phyloP scores from a whole-genome alignment of 2,329 filamentous ascomycete species.

The Acrocalymma vagum region DNA sequence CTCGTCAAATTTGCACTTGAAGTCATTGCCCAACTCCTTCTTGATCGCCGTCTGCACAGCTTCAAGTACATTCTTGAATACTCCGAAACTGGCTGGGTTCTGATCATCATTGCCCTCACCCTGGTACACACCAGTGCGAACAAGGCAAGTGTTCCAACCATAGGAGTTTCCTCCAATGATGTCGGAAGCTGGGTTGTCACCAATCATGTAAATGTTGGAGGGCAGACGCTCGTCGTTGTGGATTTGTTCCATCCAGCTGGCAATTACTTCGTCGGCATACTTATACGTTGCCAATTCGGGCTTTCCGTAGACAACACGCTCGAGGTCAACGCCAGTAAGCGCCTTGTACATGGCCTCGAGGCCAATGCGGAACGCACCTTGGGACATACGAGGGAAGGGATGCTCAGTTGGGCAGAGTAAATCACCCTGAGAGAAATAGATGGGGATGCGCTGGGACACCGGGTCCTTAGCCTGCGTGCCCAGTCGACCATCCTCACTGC shows the following conservation, averaged over 20 bases:
- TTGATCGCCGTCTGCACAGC: slow-evolving; percentile 72
- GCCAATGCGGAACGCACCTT: slow-evolving; percentile 78
- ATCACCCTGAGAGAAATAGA: slow-evolving; percentile 76
- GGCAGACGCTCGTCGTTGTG: slow-evolving; percentile 76
- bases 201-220: slow-evolving; percentile 78
- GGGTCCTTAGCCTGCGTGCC: slow-evolving; percentile 73
- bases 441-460: slow-evolving; percentile 71
- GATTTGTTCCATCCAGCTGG: slow-evolving; percentile 78
- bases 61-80: slow-evolving; percentile 77
- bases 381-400: slow-evolving; percentile 73
- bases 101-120: slow-evolving; percentile 78
- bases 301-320: slow-evolving; percentile 81
- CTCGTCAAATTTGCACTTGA: slow-evolving; percentile 77
- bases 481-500: slow-evolving; percentile 72
- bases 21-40: slow-evolving; percentile 77
- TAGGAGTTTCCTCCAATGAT: slow-evolving; percentile 83
- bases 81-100: slow-evolving; percentile 80
- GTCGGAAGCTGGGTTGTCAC: slow-evolving; percentile 77
- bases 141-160: slow-evolving; percentile 82
- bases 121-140: slow-evolving; percentile 81
- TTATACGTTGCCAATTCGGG: slow-evolving; percentile 79
- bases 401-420: slow-evolving; percentile 67
- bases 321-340: slow-evolving; percentile 73
- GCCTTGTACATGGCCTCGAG: slow-evolving; percentile 78
- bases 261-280: slow-evolving; percentile 77